A percentile compares a stretch with the other conserved stretches of the same genome.
phyloP scores from a whole-genome alignment of 2,329 filamentous ascomycete species.

The Blumeria graminis region DNA sequence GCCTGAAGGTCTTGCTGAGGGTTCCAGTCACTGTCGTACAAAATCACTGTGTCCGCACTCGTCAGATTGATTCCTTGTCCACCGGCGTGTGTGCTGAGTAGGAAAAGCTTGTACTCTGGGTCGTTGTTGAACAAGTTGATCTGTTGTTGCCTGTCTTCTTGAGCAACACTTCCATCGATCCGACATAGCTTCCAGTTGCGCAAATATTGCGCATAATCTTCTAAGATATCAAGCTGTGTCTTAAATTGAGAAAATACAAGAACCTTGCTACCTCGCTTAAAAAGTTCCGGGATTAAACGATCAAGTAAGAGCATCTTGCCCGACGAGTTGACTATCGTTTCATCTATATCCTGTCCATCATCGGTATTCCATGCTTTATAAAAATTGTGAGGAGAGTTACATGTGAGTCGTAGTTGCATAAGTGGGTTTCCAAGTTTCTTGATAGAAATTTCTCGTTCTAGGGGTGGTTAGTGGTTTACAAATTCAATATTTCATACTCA shows the following conservation, averaged over 20 bases:
- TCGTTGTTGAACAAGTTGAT: conserved; percentile 23
- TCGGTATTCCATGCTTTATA: conserved; percentile 65
- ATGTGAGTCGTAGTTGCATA: conserved; percentile 76
- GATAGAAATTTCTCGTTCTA: conserved; percentile 58
- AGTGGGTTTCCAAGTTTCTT: conserved; percentile 89
- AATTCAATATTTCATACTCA: conserved; percentile 19
- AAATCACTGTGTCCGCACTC: conserved; percentile 71
- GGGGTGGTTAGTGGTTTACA: neutral
- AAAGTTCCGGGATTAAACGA: conserved; percentile 52
- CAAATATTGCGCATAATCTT: conserved; percentile 62
- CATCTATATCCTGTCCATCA: conserved; percentile 38
- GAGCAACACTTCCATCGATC: conserved; percentile 71
- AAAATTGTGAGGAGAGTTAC: conserved; percentile 89
- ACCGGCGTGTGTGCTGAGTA: conserved; percentile 50
- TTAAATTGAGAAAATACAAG: conserved; percentile 95
- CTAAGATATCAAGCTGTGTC: conserved; percentile 71
- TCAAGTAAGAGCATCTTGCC: conserved; percentile 94
- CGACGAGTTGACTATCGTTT: conserved; percentile 61
- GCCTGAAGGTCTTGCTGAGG: conserved; percentile 93
- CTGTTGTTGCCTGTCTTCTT: conserved; percentile 42
- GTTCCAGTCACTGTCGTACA: conserved; percentile 85
- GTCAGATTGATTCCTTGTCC: conserved; percentile 91
- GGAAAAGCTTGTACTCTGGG: conserved; percentile 1
- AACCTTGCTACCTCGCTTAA: conserved; percentile 60
- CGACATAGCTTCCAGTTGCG: conserved; percentile 63